phyloP scores from a whole-genome alignment of 306 rosid species.

The Boehmeria nivea region DNA sequence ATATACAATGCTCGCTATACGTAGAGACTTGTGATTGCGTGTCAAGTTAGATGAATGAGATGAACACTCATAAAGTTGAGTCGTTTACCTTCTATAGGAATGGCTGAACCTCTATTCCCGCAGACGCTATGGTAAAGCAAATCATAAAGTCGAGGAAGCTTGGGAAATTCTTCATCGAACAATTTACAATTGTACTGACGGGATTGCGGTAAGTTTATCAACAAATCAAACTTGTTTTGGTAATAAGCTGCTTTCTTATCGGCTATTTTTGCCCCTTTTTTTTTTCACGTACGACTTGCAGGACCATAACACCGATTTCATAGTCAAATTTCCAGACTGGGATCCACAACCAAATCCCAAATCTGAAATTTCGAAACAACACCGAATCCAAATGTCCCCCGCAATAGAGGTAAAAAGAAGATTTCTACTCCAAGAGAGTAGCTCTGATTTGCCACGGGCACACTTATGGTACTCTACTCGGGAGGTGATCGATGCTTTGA shows the following conservation, averaged over 20 bases:
- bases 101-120: slow-evolving; percentile 76
- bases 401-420: slow-evolving; percentile 42
- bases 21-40: too few relatives aligned
- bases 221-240: neutral
- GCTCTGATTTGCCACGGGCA: slow-evolving; percentile 44
- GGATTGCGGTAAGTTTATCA: slow-evolving; percentile 66
- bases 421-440: slow-evolving; percentile 31
- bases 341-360: slow-evolving; percentile 41
- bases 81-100: slow-evolving; percentile 35
- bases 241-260: neutral
- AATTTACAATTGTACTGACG: slow-evolving; percentile 80
- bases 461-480: slow-evolving; percentile 86
- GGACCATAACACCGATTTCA: slow-evolving; percentile 88
- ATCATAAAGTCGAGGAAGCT: slow-evolving; percentile 65
- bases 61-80: neutral
- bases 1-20: slow-evolving; percentile 8
- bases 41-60: too few relatives aligned
- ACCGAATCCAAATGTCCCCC: slow-evolving; percentile 20
- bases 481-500: slow-evolving; percentile 58
- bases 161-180: slow-evolving; percentile 91
- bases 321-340: slow-evolving; percentile 86
- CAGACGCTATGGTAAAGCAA: slow-evolving; percentile 75
- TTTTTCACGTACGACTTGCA: slow-evolving; percentile 18
- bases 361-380: slow-evolving; percentile 24
- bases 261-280: neutral